These are phyloP conservation scores for Geotrichum bryndzae DNA, from an alignment of 1,139 yeast species.

Conservation along the genomic window DNA sequence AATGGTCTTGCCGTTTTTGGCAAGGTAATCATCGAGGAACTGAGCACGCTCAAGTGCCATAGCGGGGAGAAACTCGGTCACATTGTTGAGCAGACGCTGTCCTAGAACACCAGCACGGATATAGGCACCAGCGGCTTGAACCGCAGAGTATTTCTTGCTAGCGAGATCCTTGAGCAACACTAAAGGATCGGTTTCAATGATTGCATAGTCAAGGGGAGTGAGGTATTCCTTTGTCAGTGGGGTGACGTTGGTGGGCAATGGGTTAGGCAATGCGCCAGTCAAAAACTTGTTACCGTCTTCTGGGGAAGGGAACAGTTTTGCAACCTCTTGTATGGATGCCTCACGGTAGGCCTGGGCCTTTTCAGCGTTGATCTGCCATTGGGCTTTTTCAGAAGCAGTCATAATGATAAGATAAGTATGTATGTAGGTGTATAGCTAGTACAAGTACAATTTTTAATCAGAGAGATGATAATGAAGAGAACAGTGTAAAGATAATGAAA, in stretches of 20 bases:
- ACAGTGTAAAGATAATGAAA: too few species aligned
- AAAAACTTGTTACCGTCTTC: conserved; percentile 24
- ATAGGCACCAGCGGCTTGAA: conserved; percentile 45
- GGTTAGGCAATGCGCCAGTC: conserved; percentile 24
- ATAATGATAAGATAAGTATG: neutral
- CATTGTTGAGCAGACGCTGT: conserved; percentile 46
- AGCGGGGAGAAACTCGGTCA: conserved; percentile 33
- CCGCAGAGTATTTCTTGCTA: conserved; percentile 40
- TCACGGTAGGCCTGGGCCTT: conserved; percentile 22
- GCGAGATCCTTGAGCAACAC: conserved; percentile 40
- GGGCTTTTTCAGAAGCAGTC: conserved; percentile 1
- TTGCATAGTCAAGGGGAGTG: conserved; percentile 25
- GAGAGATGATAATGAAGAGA: too few species aligned
- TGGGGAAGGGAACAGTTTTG: conserved; percentile 27
- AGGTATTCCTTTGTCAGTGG: conserved; percentile 26
- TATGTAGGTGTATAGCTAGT: neutral
- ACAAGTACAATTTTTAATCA: too few species aligned
- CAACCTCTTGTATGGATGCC: conserved; percentile 28
- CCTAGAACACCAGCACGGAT: conserved; percentile 54
- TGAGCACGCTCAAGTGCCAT: conserved; percentile 39
- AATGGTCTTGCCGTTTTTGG: conserved; percentile 37
- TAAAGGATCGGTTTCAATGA: conserved; percentile 30
- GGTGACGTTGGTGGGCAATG: conserved; percentile 28
- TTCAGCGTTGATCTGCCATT: conserved; percentile 12
- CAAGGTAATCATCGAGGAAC: conserved; percentile 40